Evolutionary conservation across 345 rosid genomes (phyloP).

Genomic region (Salix dunnii): DNA sequence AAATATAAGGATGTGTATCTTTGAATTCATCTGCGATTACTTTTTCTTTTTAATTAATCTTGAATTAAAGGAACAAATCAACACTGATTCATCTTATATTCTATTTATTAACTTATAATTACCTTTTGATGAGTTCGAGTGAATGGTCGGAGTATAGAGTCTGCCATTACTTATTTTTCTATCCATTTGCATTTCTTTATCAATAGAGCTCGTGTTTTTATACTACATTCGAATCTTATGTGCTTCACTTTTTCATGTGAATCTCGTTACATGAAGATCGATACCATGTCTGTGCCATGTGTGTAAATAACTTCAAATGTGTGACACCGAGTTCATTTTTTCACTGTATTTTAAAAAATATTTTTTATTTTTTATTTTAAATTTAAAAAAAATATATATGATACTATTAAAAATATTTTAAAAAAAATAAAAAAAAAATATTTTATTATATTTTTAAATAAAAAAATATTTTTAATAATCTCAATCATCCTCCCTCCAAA

Average conservation of each 20-base stretch:
- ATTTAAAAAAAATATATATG: too few relatives aligned
- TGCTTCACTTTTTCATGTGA: not conserved
- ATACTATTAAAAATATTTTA: too few relatives aligned
- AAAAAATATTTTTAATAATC: too few relatives aligned
- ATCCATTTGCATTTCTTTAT: not conserved
- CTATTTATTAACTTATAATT: not conserved
- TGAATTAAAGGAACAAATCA: not conserved
- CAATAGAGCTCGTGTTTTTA: accelerated
- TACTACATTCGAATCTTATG: not conserved
- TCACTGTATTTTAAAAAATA: too few relatives aligned
- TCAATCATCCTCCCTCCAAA: too few relatives aligned
- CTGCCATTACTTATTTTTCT: not conserved
- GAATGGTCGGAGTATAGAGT: not conserved
- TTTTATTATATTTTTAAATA: too few relatives aligned
- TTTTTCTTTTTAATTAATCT: too few relatives aligned
- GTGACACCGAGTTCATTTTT: not conserved
- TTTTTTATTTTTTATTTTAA: too few relatives aligned
- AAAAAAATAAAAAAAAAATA: too few relatives aligned
- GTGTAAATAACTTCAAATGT: not conserved
- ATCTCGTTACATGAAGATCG: not conserved
- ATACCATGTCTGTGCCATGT: not conserved
- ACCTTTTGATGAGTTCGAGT: not conserved
- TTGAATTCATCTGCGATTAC: too few relatives aligned
- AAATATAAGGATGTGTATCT: too few relatives aligned
- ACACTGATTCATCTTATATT: not conserved